A percentile compares a stretch with the other conserved stretches of the same genome.
Evolutionary conservation across 73 alveolate species (phyloP).

Genomic region (Blepharisma stoltei): DNA sequence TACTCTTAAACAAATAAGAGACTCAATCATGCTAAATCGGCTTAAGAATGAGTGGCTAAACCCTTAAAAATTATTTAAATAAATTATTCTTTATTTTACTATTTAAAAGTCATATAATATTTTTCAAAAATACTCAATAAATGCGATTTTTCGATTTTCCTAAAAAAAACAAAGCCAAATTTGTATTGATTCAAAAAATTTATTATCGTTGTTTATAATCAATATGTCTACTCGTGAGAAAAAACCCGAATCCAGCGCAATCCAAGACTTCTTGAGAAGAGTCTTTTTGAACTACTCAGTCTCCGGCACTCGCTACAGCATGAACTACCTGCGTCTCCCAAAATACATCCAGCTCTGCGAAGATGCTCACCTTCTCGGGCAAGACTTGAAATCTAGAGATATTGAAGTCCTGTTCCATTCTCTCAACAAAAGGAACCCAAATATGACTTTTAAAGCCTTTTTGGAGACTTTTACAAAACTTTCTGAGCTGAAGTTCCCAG

Average conservation of each 20-base stretch:
- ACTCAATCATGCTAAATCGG: no score
- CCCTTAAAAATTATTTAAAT: no score
- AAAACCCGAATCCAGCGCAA: background rate
- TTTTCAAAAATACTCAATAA: no score
- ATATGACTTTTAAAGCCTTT: conserved; percentile 58
- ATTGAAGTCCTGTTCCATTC: conserved; percentile 54
- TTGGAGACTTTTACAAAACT: conserved; percentile 40
- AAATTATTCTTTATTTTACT: no score
- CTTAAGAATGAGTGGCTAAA: no score
- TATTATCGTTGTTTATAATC: no score
- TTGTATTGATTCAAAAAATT: no score
- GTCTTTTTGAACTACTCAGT: conserved; percentile 14
- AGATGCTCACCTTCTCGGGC: conserved; percentile 45
- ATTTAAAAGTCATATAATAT: no score
- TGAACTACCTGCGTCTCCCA: conserved; percentile 33
- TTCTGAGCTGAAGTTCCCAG: conserved; percentile 41
- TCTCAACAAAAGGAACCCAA: conserved; percentile 47
- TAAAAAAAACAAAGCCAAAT: no score
- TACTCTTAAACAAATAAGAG: no score
- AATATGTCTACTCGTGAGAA: no score
- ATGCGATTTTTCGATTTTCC: no score
- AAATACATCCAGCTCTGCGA: conserved; percentile 55
- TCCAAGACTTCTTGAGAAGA: background rate
- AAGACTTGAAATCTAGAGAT: conserved; percentile 33
- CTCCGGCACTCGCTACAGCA: background rate